A percentile compares a stretch with the other conserved stretches of the same genome.
Conservation (phyloP, 2,329 filamentous ascomycete species). For the Colletotrichum sansevieriae region DNA sequence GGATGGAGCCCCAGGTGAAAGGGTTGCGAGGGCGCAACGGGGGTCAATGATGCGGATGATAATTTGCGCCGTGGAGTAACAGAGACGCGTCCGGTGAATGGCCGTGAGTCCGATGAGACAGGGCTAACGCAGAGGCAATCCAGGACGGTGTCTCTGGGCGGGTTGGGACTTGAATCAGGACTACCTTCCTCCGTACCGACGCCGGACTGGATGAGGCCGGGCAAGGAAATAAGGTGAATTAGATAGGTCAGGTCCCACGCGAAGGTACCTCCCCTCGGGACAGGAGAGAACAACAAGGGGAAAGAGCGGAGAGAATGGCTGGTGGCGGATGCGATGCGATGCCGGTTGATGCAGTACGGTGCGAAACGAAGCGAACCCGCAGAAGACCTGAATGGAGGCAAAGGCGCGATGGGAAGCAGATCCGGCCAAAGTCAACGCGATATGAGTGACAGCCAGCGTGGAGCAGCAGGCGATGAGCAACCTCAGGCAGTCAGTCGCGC, state of each 20-base stretch:
- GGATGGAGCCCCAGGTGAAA: conserved; percentile 25
- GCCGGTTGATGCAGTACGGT: conserved; percentile 7
- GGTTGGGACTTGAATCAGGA: conserved; percentile 31
- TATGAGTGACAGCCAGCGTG: conserved; percentile 32
- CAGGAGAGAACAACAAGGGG: background rate
- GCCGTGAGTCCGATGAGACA: conserved; percentile 37
- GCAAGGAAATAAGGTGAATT: background rate
- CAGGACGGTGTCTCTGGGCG: conserved; percentile 14
- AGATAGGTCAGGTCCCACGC: conserved; percentile 21
- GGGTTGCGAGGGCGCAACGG: conserved; percentile 23
- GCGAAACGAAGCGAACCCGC: conserved; percentile 13
- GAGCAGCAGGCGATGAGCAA: conserved; percentile 35
- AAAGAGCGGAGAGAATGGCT: background rate
- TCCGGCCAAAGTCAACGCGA: conserved; percentile 12
- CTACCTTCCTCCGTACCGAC: background rate
- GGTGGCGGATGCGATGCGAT: conserved; percentile 9
- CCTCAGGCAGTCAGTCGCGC: background rate
- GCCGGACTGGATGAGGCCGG: conserved; percentile 13
- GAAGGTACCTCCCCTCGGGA: conserved; percentile 18
- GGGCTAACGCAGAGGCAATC: conserved; percentile 22
- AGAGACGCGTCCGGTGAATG: conserved; percentile 19
- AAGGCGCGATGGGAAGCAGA: conserved; percentile 12
- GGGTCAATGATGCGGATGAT: conserved; percentile 16
- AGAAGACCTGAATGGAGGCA: conserved; percentile 14
- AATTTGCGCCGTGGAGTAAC: conserved; percentile 7